These are phyloP conservation scores for Spatholobus suberectus DNA, from an alignment of 306 rosid species.

Conservation along the genomic window DNA sequence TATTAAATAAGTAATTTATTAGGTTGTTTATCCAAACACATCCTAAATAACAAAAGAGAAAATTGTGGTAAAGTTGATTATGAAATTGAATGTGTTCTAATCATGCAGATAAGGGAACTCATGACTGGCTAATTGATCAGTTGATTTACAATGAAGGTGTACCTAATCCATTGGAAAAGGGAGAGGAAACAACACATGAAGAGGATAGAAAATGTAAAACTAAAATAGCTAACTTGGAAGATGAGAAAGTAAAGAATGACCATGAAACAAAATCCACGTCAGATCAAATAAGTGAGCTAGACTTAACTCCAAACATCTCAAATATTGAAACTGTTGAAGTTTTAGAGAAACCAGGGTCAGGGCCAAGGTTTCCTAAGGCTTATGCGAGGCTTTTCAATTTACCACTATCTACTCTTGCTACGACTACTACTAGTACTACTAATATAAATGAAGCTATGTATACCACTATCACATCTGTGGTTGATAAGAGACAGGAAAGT, in stretches of 20 bases:
- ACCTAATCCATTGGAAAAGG: constrained; percentile 26
- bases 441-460: constrained; percentile 37
- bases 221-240: constrained; percentile 13
- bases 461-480: constrained; percentile 49
- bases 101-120: constrained; percentile 69
- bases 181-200: constrained; percentile 27
- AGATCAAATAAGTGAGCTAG: constrained; percentile 36
- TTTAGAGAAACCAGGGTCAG: constrained; percentile 21
- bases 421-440: constrained; percentile 14
- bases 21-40: not conserved
- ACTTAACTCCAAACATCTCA: constrained; percentile 14
- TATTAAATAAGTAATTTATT: not conserved
- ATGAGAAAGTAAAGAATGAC: constrained; percentile 25
- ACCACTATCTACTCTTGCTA: constrained; percentile 24
- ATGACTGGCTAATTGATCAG: constrained; percentile 63
- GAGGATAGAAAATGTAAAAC: constrained; percentile 22
- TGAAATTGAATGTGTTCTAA: constrained; percentile 23
- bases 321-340: not conserved
- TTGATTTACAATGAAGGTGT: constrained; percentile 44
- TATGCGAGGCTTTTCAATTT: constrained; percentile 35
- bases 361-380: constrained; percentile 31
- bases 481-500: constrained; percentile 48
- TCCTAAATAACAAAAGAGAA: not conserved
- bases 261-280: constrained; percentile 41
- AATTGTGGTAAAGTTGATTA: constrained; percentile 2